Percentiles rank a stretch among this genome's conserved stretches.
These are phyloP conservation scores for Jaapia argillacea DNA, from an alignment of 768 basidiomycete species.

Conservation along the genomic window DNA sequence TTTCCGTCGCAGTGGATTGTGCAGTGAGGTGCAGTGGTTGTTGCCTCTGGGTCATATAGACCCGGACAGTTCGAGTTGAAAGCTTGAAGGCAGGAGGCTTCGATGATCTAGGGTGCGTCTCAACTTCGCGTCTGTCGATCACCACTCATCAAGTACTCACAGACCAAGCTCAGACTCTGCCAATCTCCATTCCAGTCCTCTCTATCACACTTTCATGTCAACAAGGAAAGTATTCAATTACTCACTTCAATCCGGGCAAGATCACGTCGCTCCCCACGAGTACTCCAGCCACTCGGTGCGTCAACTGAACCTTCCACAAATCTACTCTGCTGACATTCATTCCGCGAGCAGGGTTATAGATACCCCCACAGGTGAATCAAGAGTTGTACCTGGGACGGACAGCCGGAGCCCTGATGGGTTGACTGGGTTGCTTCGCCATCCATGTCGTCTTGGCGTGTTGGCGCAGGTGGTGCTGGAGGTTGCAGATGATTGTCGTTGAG, in stretches of 20 bases:
- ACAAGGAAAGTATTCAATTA: conserved; percentile 8
- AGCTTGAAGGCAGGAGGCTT: conserved; percentile 6
- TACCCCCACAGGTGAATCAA: conserved; percentile 60
- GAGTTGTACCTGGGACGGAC: too few relatives aligned
- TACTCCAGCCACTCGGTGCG: conserved; percentile 49
- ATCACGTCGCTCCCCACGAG: conserved; percentile 38
- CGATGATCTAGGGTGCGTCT: conserved; percentile 7
- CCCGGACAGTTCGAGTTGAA: conserved; percentile 13
- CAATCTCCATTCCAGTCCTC: too few relatives aligned
- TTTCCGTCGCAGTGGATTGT: conserved; percentile 49
- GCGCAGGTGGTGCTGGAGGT: too few relatives aligned
- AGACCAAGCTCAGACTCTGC: too few relatives aligned
- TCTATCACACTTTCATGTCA: too few relatives aligned
- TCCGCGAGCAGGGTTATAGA: conserved; percentile 51
- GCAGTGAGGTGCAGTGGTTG: conserved; percentile 48
- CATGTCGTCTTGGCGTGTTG: too few relatives aligned
- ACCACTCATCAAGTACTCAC: too few relatives aligned
- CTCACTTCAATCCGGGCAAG: conserved; percentile 64
- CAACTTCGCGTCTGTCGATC: too few relatives aligned
- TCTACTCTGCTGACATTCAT: conserved; percentile 44
- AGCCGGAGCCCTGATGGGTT: too few relatives aligned
- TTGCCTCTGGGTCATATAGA: too few relatives aligned
- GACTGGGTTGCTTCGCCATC: too few relatives aligned
- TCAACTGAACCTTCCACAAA: conserved; percentile 42
- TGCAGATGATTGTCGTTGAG: too few relatives aligned